Base-by-base conservation (phyloP, 805 yeast species). In the Cyberlindnera misumaiensis region DNA sequence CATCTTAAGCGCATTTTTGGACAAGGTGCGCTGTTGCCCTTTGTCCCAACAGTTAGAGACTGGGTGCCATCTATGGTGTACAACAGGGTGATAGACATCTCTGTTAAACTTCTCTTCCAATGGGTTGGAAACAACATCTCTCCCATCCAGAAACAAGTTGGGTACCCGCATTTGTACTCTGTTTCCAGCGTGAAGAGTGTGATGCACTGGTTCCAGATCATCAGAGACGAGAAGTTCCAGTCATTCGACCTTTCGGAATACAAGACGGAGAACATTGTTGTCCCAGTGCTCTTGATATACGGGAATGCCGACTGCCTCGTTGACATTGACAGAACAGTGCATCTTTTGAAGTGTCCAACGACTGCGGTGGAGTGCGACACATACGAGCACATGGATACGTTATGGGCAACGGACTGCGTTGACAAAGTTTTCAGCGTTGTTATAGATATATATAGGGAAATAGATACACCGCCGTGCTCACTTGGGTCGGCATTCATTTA, bases 201-300 rank as follows among this genome's bases (percentile, higher is more conserved):
- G 24, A 90, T 82, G 13, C 93, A 83, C 56, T 83, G 93, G 93
- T 82, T 83, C 55, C 93, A 83, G 57, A 83, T 86, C 37, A 85
- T 86, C 44, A 67, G 77, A 24, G 65, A 76, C 11, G 72, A 71
- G 32, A 69, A 73, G 35, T 84, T 86, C 58, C 89, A 83, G 55
- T 80, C 82, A 89, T 85, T 72, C 56, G 82, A 78, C 45, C 89
- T 82, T 43, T 65, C 58, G 15, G 42, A n/a, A 8, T 34, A 35
- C 30, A 18, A 30, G 9, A 27, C 41, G 31, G 31, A 67, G 70
- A 43, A 77, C 68, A 30, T 73, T 75, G 13, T 72, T 70, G 28
- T 80, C 67, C 59, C 84, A 78, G 29, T 71, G 75, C 2, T 75
- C 40, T 62, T 85, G 31, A 64, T 85, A 1, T 85, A 83, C 56